phyloP scores from a whole-genome alignment of 371 early-diverging fungal genomes.

The Apophysomyces variabilis region DNA sequence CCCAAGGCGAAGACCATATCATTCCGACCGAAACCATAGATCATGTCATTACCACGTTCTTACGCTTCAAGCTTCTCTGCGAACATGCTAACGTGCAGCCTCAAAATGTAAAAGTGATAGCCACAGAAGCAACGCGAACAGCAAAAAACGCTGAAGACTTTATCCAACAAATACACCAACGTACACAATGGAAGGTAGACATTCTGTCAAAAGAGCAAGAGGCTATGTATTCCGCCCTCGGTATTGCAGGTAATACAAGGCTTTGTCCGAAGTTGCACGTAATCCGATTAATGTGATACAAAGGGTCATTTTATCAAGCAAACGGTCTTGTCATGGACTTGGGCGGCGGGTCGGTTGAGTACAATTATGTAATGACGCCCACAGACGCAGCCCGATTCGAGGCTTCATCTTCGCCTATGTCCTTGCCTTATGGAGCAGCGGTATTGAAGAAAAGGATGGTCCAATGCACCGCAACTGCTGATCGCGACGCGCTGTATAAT shows the following conservation, averaged over 20 bases:
- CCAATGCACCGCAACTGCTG: constrained; percentile 2
- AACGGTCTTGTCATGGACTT: constrained; percentile 61
- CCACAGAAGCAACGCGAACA: constrained; percentile 61
- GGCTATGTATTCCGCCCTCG: constrained; percentile 52
- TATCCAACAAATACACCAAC: constrained; percentile 38
- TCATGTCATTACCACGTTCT: constrained; percentile 49
- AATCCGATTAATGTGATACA: not conserved
- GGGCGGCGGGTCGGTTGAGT: constrained; percentile 59
- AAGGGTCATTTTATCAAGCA: constrained; percentile 50
- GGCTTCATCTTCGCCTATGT: constrained; percentile 32
- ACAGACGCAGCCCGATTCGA: constrained; percentile 14
- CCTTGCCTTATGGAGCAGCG: constrained; percentile 57
- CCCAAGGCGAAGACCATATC: constrained; percentile 37
- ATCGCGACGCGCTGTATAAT: constrained; percentile 8
- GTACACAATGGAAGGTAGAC: constrained; percentile 47
- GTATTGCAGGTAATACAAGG: constrained; percentile 37
- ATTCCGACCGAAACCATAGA: constrained; percentile 50
- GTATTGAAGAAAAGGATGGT: constrained; percentile 38
- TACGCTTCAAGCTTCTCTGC: constrained; percentile 54
- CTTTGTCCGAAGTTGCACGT: not conserved
- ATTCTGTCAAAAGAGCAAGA: constrained; percentile 49
- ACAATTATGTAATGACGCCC: constrained; percentile 42
- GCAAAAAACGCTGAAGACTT: constrained; percentile 53
- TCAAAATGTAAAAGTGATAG: constrained; percentile 49
- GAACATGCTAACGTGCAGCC: constrained; percentile 41